phyloP scores from a whole-genome alignment of 768 basidiomycete genomes.

The Xerocomus potaroensis region DNA sequence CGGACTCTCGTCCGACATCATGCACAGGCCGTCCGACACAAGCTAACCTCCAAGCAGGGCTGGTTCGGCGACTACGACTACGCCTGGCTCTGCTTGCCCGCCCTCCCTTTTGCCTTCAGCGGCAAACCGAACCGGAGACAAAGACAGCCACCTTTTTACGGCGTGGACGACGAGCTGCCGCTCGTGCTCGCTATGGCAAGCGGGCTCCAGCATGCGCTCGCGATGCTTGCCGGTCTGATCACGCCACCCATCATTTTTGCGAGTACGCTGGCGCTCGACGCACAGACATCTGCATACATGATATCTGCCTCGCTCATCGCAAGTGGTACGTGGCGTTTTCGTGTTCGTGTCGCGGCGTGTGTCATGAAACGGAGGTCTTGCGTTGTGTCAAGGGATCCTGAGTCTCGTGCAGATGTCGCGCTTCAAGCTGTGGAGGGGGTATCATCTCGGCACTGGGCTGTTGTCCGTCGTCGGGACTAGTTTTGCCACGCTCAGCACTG shows the following conservation, averaged over 20 bases:
- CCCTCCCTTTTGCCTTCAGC: slow-evolving; percentile 51
- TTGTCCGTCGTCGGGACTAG: slow-evolving; percentile 80
- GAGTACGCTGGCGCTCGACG: slow-evolving; percentile 54
- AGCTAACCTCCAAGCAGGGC: slow-evolving; percentile 51
- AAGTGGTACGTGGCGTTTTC: slow-evolving; percentile 48
- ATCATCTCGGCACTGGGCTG: slow-evolving; percentile 76
- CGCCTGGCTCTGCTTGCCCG: slow-evolving; percentile 65
- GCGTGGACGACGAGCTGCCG: slow-evolving; percentile 67
- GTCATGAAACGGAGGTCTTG: too few species aligned
- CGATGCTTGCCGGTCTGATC: slow-evolving; percentile 80
- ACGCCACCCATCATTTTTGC: slow-evolving; percentile 83
- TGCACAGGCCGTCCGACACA: slow-evolving; percentile 21
- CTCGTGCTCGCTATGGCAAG: slow-evolving; percentile 67
- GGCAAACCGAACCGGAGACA: slow-evolving; percentile 25
- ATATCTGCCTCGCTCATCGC: slow-evolving; percentile 77
- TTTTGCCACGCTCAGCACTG: slow-evolving; percentile 74
- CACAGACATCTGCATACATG: slow-evolving; percentile 64
- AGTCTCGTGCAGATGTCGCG: slow-evolving; percentile 79
- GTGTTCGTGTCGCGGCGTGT: neutral
- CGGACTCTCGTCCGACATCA: slow-evolving; percentile 7
- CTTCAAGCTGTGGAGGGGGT: slow-evolving; percentile 53
- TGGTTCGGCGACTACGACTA: slow-evolving; percentile 89
- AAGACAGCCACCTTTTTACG: slow-evolving; percentile 66
- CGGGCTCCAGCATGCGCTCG: slow-evolving; percentile 72
- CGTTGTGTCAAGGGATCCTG: slow-evolving; percentile 50